A percentile compares a stretch with the other conserved stretches of the same genome.
Evolutionary conservation across 2,329 filamentous ascomycete species (phyloP).

Genomic region (Hypoxylon sp.): DNA sequence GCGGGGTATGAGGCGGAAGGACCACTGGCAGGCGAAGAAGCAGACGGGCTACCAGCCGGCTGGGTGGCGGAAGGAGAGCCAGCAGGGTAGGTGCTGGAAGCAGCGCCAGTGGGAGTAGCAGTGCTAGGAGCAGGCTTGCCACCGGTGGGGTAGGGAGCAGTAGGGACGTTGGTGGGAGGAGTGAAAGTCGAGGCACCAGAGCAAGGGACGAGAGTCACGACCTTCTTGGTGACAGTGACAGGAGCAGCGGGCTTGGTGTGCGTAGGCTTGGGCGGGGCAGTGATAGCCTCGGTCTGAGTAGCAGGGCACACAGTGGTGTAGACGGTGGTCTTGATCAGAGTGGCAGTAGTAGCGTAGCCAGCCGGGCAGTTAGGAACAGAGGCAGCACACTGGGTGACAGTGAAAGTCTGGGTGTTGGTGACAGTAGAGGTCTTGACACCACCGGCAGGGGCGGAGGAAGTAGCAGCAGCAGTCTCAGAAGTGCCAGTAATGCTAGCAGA

Average conservation of each 20-base stretch:
- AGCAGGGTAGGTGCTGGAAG: constrained; percentile 22
- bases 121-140: constrained; percentile 34
- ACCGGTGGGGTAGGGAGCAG: constrained; percentile 35
- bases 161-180: constrained; percentile 46
- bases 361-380: constrained; percentile 60
- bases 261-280: constrained; percentile 45
- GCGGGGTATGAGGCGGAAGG: constrained; percentile 29
- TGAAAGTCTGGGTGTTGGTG: constrained; percentile 49
- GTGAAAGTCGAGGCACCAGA: constrained; percentile 49
- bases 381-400: constrained; percentile 57
- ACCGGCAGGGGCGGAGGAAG: constrained; percentile 15
- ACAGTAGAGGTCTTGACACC: constrained; percentile 47
- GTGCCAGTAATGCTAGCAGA: constrained; percentile 21
- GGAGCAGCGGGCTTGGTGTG: constrained; percentile 46
- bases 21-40: constrained; percentile 16
- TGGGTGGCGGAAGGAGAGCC: constrained; percentile 7
- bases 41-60: constrained; percentile 12
- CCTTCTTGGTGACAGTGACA: constrained; percentile 34
- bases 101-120: constrained; percentile 18
- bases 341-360: constrained; percentile 55
- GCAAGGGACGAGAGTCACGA: constrained; percentile 50
- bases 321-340: constrained; percentile 54
- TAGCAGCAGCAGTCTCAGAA: constrained; percentile 6
- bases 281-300: constrained; percentile 46
- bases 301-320: constrained; percentile 54